These are phyloP conservation scores for Fraxinus baroniana DNA, from an alignment of 305 asterid species.

Conservation along the genomic window DNA sequence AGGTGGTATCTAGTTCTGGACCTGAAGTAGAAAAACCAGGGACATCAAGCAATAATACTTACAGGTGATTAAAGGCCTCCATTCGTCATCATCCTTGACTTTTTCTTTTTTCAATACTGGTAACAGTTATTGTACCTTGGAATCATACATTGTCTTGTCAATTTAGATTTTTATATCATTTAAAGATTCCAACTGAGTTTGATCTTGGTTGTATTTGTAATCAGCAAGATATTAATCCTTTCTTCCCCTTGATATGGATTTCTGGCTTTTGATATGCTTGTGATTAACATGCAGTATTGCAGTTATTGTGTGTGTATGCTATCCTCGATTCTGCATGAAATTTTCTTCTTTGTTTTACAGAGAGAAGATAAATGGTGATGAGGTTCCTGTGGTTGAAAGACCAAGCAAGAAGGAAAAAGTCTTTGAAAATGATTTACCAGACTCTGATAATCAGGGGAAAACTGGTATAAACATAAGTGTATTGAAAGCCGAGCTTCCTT, in stretches of 20 bases:
- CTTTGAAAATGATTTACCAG: conserved; percentile 44
- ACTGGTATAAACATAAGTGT: conserved; percentile 45
- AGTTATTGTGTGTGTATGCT: not conserved
- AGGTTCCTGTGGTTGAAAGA: conserved; percentile 4
- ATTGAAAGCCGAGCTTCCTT: conserved; percentile 51
- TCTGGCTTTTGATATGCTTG: not conserved
- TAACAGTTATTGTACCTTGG: not conserved
- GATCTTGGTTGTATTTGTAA: not conserved
- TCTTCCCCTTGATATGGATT: not conserved
- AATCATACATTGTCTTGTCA: not conserved
- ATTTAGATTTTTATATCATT: not conserved
- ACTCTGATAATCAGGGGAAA: conserved; percentile 46
- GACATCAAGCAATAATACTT: conserved; percentile 6
- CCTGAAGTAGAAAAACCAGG: conserved; percentile 5
- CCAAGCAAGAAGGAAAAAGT: conserved; percentile 27
- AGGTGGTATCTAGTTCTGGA: conserved; percentile 1
- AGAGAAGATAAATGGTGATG: conserved; percentile 49
- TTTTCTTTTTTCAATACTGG: not conserved
- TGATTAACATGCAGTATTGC: not conserved
- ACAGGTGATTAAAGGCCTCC: not conserved
- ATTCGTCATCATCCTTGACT: not conserved
- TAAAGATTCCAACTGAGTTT: not conserved
- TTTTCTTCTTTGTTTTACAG: conserved; percentile 43
- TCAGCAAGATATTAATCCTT: not conserved
- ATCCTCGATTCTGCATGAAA: conserved; percentile 10